Percentiles rank a stretch among this genome's conserved stretches.
These are phyloP conservation scores for Cercospora sojina DNA, from an alignment of 2,329 filamentous ascomycete species.

Conservation along the genomic window DNA sequence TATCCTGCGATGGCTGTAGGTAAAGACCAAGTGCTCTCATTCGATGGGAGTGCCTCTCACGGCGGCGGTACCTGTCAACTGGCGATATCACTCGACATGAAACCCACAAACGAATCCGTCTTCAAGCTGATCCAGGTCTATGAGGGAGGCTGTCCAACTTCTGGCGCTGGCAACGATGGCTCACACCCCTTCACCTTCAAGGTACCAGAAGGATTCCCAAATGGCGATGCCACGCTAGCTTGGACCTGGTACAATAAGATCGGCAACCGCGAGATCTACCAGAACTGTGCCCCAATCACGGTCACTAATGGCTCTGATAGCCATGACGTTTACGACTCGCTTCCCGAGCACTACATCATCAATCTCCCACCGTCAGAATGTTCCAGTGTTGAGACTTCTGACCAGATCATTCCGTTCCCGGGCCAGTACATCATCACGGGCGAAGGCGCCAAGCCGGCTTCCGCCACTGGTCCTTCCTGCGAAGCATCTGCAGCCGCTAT, in stretches of 20 bases:
- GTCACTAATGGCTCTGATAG: constrained; percentile 52
- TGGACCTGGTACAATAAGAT: constrained; percentile 90
- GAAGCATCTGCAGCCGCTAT: constrained; percentile 21
- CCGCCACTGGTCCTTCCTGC: constrained; percentile 26
- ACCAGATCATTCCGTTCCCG: constrained; percentile 62
- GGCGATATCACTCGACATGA: constrained; percentile 71
- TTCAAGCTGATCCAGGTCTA: constrained; percentile 91
- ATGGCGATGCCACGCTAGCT: constrained; percentile 73
- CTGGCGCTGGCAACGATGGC: constrained; percentile 51
- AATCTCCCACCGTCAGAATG: constrained; percentile 60
- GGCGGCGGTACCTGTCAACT: constrained; percentile 91
- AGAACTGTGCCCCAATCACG: constrained; percentile 81
- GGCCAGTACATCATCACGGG: constrained; percentile 43
- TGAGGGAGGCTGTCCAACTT: constrained; percentile 80
- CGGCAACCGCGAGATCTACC: constrained; percentile 86
- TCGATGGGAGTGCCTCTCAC: constrained; percentile 73
- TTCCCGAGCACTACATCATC: constrained; percentile 69
- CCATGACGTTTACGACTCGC: constrained; percentile 55
- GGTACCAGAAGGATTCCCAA: constrained; percentile 69
- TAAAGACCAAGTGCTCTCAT: constrained; percentile 59
- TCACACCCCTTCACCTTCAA: constrained; percentile 64
- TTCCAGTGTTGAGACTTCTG: constrained; percentile 51
- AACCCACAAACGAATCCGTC: constrained; percentile 63
- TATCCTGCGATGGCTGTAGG: constrained; percentile 57
- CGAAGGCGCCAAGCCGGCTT: neutral